Conservation (phyloP, 805 yeast genomes). For the Yarrowia osloensis region DNA sequence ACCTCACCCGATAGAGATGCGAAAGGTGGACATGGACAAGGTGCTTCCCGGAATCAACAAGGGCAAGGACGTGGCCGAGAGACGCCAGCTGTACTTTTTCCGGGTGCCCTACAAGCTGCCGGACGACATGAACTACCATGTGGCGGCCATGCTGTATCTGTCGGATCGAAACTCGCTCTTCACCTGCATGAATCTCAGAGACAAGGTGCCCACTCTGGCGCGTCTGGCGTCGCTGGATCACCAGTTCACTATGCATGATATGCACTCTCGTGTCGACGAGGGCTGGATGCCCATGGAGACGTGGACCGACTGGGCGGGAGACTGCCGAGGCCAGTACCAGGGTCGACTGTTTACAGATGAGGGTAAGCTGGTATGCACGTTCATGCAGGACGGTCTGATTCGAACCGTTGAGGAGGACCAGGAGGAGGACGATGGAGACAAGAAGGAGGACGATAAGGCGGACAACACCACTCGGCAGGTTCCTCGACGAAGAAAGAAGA, state of each 20-base stretch:
- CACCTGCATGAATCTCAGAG: constrained; percentile 39
- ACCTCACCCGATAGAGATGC: constrained; percentile 40
- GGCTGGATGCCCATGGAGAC: constrained; percentile 41
- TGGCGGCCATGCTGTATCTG: constrained; percentile 41
- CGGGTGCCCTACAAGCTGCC: constrained; percentile 35
- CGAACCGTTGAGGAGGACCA: constrained; percentile 21
- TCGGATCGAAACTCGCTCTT: constrained; percentile 43
- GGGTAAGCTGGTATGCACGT: constrained; percentile 38
- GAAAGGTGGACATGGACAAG: constrained; percentile 38
- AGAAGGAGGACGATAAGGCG: constrained; percentile 13
- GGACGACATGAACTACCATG: constrained; percentile 36
- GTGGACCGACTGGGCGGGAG: constrained; percentile 39
- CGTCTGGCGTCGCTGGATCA: constrained; percentile 41
- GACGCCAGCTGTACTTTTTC: constrained; percentile 40
- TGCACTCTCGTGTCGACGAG: constrained; percentile 35
- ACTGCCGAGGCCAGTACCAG: constrained; percentile 40
- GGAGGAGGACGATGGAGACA: not conserved
- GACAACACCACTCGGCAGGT: constrained; percentile 20
- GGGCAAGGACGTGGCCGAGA: constrained; percentile 32
- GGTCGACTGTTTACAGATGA: constrained; percentile 39
- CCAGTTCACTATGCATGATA: constrained; percentile 39
- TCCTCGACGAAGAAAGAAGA: constrained; percentile 5
- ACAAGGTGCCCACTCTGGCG: constrained; percentile 32
- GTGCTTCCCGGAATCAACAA: constrained; percentile 26
- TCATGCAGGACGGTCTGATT: constrained; percentile 40